phyloP scores from a whole-genome alignment of 2,329 filamentous ascomycete species.

The Ustulina deusta region DNA sequence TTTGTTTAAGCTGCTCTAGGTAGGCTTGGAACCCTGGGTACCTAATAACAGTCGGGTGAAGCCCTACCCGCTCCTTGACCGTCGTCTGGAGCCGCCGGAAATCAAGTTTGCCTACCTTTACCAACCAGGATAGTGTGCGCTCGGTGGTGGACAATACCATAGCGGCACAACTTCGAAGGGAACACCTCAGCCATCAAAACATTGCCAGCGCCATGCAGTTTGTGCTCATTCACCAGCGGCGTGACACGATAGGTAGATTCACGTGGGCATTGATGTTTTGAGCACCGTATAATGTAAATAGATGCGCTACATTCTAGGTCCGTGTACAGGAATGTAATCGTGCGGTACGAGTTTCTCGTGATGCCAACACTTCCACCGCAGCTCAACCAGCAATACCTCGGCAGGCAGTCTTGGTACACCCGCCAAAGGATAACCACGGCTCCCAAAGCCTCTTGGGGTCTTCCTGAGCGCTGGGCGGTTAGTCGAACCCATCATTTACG shows the following conservation, averaged over 20 bases:
- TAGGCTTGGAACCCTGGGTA: too few relatives aligned
- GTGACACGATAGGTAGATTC: background rate
- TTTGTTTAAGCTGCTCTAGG: too few relatives aligned
- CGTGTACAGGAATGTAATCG: constrained; percentile 16
- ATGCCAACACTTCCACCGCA: background rate
- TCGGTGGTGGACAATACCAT: too few relatives aligned
- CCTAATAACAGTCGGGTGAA: too few relatives aligned
- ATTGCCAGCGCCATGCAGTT: background rate
- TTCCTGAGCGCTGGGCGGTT: background rate
- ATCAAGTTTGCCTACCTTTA: background rate
- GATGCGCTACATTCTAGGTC: constrained; percentile 15
- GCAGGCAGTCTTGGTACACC: background rate
- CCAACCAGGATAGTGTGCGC: too few relatives aligned
- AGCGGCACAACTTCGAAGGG: background rate
- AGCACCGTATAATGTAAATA: constrained; percentile 6
- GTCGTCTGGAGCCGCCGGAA: background rate
- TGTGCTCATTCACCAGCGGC: background rate
- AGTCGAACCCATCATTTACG: constrained; percentile 4
- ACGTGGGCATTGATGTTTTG: background rate
- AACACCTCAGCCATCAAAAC: background rate
- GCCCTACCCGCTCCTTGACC: background rate
- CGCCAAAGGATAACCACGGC: background rate
- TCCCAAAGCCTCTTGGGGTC: background rate
- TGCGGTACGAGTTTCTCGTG: constrained; percentile 1
- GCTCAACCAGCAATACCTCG: background rate